Evolutionary conservation across 2,329 filamentous ascomycete species (phyloP).

Genomic region (Sporothrix pallida): DNA sequence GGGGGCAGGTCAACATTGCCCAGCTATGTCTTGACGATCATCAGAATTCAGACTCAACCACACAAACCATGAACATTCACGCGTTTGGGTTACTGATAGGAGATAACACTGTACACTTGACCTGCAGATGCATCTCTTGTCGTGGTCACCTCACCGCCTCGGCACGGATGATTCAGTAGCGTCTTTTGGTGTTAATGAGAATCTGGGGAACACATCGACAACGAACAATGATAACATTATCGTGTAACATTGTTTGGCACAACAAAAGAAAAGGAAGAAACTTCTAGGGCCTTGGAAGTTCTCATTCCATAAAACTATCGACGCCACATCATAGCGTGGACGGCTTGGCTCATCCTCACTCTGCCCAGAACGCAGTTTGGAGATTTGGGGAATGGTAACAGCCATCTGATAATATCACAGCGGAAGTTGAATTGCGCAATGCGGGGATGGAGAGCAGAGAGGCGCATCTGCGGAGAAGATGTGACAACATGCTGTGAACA

Average conservation of each 20-base stretch:
- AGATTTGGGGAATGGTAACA: background rate
- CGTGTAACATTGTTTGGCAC: background rate
- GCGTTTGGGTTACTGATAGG: background rate
- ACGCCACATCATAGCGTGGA: background rate
- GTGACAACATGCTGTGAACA: background rate
- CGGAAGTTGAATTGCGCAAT: background rate
- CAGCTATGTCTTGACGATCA: no score
- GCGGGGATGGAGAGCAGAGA: background rate
- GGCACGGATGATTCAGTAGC: background rate
- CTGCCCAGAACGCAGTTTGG: background rate
- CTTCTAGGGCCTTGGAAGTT: background rate
- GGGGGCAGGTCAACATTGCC: no score
- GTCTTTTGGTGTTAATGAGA: background rate
- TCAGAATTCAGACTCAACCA: no score
- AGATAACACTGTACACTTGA: background rate
- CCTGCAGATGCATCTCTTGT: background rate
- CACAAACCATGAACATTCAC: no score
- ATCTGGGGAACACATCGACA: background rate
- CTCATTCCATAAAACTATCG: background rate
- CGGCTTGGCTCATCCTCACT: background rate
- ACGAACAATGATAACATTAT: background rate
- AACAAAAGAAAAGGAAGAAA: background rate
- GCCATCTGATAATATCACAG: background rate
- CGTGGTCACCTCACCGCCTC: background rate
- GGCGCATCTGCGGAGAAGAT: constrained; percentile 1